These are phyloP conservation scores for Komagataella pseudopastoris DNA, from an alignment of 805 yeast species.

Conservation along the genomic window DNA sequence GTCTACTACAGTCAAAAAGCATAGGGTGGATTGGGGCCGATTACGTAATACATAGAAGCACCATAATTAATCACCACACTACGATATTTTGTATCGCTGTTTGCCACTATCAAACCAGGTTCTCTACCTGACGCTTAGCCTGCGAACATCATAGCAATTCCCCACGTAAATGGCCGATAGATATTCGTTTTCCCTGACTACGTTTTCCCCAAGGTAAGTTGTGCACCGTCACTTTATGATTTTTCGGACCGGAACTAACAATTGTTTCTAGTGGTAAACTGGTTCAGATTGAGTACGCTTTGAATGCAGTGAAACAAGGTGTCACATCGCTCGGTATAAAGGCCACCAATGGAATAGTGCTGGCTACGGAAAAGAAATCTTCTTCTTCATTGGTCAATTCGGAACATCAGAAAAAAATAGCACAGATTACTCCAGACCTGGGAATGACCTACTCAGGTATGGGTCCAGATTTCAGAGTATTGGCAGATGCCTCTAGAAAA, in stretches of 20 bases:
- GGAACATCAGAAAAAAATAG: constrained; percentile 67
- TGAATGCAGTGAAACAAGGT: constrained; percentile 96
- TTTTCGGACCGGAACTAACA: constrained; percentile 1
- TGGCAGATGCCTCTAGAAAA: constrained; percentile 88
- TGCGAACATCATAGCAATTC: background rate
- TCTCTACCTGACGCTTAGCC: background rate
- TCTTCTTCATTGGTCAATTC: constrained; percentile 64
- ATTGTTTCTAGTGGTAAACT: constrained; percentile 64
- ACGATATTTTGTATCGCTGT: background rate
- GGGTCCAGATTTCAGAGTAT: constrained; percentile 97
- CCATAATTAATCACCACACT: background rate
- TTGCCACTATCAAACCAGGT: background rate
- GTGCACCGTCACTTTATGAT: background rate
- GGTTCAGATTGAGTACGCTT: constrained; percentile 94
- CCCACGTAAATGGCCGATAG: constrained; percentile 73
- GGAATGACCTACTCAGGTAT: constrained; percentile 96
- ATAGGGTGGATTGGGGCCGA: background rate
- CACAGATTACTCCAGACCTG: constrained; percentile 81
- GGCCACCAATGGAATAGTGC: constrained; percentile 90
- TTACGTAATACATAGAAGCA: background rate
- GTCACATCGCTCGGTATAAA: constrained; percentile 90
- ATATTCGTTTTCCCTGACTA: constrained; percentile 92
- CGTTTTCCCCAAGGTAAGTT: constrained; percentile 89
- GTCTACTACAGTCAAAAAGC: constrained; percentile 11
- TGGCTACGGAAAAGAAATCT: constrained; percentile 92